Evolutionary conservation across 2,329 filamentous ascomycete species (phyloP).

Genomic region (Xylaria sp.): DNA sequence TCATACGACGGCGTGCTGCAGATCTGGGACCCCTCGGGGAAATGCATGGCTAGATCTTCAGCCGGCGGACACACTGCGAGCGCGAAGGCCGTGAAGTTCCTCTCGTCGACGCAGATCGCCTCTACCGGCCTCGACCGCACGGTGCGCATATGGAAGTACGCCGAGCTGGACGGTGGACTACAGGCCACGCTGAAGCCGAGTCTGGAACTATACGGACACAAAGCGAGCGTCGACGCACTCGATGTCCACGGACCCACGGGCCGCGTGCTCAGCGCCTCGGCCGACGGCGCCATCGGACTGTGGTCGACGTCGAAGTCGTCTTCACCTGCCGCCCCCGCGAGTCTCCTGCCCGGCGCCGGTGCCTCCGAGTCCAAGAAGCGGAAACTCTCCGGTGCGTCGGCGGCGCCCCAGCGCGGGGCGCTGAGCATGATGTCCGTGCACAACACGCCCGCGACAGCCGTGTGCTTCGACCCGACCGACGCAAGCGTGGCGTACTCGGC

Average conservation of each 20-base stretch:
- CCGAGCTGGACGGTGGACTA: constrained; percentile 70
- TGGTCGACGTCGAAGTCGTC: constrained; percentile 86
- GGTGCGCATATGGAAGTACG: constrained; percentile 89
- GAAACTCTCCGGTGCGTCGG: constrained; percentile 68
- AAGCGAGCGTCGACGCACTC: constrained; percentile 76
- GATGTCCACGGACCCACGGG: constrained; percentile 78
- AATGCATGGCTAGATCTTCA: constrained; percentile 81
- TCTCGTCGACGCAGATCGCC: constrained; percentile 80
- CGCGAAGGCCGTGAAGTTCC: constrained; percentile 84
- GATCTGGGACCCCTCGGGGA: constrained; percentile 90
- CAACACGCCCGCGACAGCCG: constrained; percentile 78
- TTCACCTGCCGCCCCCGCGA: constrained; percentile 76
- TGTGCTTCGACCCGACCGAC: constrained; percentile 86
- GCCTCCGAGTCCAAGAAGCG: constrained; percentile 76
- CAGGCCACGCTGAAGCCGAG: constrained; percentile 73
- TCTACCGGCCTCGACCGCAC: constrained; percentile 87
- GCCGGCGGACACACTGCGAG: constrained; percentile 72
- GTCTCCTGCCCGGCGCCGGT: constrained; percentile 73
- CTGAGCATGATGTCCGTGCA: constrained; percentile 78
- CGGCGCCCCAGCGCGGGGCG: constrained; percentile 78
- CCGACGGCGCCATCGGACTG: constrained; percentile 84
- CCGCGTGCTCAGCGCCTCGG: constrained; percentile 84
- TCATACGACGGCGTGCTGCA: constrained; percentile 91
- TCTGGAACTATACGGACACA: constrained; percentile 87
- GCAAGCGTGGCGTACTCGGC: constrained; percentile 89